Evolutionary conservation across 1,284 basidiomycete species (phyloP).

Genomic region (Naganishia cerealis): DNA sequence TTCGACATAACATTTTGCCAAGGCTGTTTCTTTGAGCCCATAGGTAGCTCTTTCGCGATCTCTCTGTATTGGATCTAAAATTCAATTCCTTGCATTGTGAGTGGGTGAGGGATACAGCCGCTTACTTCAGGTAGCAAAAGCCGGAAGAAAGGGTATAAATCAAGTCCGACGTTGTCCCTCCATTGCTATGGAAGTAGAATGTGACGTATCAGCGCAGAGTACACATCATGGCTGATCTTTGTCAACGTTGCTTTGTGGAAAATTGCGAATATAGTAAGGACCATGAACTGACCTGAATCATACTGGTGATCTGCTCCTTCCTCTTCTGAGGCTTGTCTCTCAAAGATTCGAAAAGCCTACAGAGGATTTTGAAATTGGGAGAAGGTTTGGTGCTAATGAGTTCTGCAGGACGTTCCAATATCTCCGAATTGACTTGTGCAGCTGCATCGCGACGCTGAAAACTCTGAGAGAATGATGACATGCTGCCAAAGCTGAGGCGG

Average conservation of each 20-base stretch:
- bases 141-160: conserved; percentile 57
- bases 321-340: conserved; percentile 47
- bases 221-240: conserved; percentile 31
- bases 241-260: background rate
- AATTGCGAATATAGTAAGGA: background rate
- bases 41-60: conserved; percentile 86
- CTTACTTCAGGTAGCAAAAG: conserved; percentile 57
- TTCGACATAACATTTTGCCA: conserved; percentile 85
- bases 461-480: conserved; percentile 22
- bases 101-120: background rate
- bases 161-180: conserved; percentile 55
- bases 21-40: conserved; percentile 83
- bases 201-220: background rate
- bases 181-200: conserved; percentile 41
- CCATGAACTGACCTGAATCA: conserved; percentile 39
- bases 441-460: conserved; percentile 20
- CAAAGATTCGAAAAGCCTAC: conserved; percentile 51
- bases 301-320: conserved; percentile 45
- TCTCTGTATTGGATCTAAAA: conserved; percentile 61
- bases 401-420: conserved; percentile 49
- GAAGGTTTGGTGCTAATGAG: conserved; percentile 51
- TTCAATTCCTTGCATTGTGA: background rate
- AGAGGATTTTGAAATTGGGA: conserved; percentile 51
- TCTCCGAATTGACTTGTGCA: conserved; percentile 34
- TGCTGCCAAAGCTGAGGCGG: background rate